These are phyloP conservation scores for Penicillium aurantiogriseum DNA, from an alignment of 2,329 filamentous ascomycete species.

Conservation along the genomic window DNA sequence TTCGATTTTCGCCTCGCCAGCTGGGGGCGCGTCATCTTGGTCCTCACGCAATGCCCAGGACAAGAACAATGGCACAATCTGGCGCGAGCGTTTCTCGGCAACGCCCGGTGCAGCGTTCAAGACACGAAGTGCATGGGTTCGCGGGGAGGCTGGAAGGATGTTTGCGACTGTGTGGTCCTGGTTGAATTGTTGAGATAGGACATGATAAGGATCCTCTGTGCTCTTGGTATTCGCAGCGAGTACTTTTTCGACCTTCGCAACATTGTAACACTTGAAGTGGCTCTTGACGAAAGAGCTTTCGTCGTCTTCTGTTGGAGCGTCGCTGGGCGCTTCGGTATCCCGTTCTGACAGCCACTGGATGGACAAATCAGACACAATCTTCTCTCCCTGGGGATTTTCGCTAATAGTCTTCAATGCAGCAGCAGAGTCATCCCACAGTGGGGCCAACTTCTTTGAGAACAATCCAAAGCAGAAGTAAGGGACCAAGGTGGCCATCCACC, in stretches of 20 bases:
- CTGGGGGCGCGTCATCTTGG: constrained; percentile 37
- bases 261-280: constrained; percentile 80
- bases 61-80: constrained; percentile 81
- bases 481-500: constrained; percentile 69
- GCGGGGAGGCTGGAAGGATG: constrained; percentile 51
- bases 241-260: constrained; percentile 58
- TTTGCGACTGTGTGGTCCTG: constrained; percentile 52
- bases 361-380: constrained; percentile 66
- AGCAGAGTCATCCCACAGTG: constrained; percentile 82
- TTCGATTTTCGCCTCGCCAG: constrained; percentile 14
- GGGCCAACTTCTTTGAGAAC: constrained; percentile 78
- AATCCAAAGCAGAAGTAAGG: constrained; percentile 85
- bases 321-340: constrained; percentile 23
- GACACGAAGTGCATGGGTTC: constrained; percentile 76
- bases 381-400: constrained; percentile 69
- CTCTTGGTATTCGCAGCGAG: constrained; percentile 54
- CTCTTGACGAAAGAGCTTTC: constrained; percentile 27
- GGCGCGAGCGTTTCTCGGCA: constrained; percentile 81
- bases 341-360: constrained; percentile 69
- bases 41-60: constrained; percentile 66
- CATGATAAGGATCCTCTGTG: constrained; percentile 54
- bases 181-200: constrained; percentile 64
- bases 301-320: constrained; percentile 26
- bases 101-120: constrained; percentile 70
- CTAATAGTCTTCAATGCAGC: constrained; percentile 73